Conservation (phyloP, 345 rosid species). For the Pugionium cornutum region DNA sequence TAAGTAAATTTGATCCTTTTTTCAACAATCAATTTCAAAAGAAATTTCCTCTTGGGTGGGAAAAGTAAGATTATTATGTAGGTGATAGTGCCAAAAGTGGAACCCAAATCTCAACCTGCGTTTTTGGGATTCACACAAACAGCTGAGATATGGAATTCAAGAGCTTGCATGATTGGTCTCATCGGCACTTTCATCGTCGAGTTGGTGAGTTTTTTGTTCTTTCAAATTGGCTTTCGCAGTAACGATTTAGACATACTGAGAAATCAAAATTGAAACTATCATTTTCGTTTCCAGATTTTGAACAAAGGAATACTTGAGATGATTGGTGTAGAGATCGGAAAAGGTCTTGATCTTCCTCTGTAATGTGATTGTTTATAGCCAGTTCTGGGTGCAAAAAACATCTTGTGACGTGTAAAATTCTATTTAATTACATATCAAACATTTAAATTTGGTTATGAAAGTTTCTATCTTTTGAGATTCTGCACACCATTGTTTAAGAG, state of each 20-base stretch:
- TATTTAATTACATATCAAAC: no score
- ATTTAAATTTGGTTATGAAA: no score
- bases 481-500: no score
- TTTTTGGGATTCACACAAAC: slow-evolving; percentile 77
- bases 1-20: slow-evolving; percentile 15
- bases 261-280: neutral
- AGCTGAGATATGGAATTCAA: slow-evolving; percentile 86
- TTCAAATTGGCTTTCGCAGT: no score
- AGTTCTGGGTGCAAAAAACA: no score
- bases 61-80: neutral
- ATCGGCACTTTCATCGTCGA: slow-evolving; percentile 68
- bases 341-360: slow-evolving; percentile 83
- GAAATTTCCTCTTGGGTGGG: no score
- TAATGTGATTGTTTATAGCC: no score
- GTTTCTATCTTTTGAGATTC: no score
- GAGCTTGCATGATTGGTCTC: slow-evolving; percentile 91
- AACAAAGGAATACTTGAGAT: slow-evolving; percentile 70
- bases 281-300: slow-evolving; percentile 52
- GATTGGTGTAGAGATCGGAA: slow-evolving; percentile 80
- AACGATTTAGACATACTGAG: no score
- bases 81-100: slow-evolving; percentile 71
- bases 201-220: slow-evolving; percentile 46
- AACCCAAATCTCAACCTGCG: slow-evolving; percentile 66
- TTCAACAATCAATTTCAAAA: no score
- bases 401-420: no score